A percentile compares a stretch with the other conserved stretches of the same genome.
phyloP scores from a whole-genome alignment of 139 green algal genomes.

The Chlorella sp. region DNA sequence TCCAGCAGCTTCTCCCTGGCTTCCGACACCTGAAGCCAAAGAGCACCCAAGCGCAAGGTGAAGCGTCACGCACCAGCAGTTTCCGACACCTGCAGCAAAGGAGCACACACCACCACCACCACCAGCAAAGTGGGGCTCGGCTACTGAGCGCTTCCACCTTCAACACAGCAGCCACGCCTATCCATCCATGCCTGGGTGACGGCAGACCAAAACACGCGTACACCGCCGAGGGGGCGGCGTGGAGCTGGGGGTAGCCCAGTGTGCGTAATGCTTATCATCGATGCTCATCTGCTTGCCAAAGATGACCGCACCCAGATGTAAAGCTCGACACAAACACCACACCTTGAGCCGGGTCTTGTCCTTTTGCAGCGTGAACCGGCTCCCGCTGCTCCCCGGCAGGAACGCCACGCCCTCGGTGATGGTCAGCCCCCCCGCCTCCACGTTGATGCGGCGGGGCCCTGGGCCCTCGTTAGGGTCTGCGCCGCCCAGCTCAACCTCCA shows the following conservation, averaged over 20 bases:
- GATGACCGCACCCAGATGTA: background rate
- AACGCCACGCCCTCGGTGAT: background rate
- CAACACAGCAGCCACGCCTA: background rate
- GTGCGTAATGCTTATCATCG: too few relatives aligned
- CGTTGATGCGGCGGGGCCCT: background rate
- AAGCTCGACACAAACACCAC: too few relatives aligned
- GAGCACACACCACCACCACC: background rate
- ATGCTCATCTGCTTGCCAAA: too few relatives aligned
- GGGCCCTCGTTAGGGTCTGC: background rate
- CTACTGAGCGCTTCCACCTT: background rate
- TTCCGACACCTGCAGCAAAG: background rate
- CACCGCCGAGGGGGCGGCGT: too few relatives aligned
- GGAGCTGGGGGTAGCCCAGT: too few relatives aligned
- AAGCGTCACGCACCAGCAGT: background rate
- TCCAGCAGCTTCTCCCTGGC: conserved; percentile 69
- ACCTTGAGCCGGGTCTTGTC: too few relatives aligned
- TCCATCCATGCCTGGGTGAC: background rate
- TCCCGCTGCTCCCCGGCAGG: background rate
- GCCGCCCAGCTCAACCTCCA: conserved; percentile 31
- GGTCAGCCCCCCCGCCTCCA: conserved; percentile 3
- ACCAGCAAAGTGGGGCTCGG: background rate
- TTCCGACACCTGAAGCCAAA: conserved; percentile 41
- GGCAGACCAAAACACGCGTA: background rate
- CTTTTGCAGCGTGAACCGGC: background rate
- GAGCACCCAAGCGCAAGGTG: background rate